These are phyloP conservation scores for Beauveria sp. DNA, from an alignment of 2,329 filamentous ascomycete genomes.

Conservation along the genomic window DNA sequence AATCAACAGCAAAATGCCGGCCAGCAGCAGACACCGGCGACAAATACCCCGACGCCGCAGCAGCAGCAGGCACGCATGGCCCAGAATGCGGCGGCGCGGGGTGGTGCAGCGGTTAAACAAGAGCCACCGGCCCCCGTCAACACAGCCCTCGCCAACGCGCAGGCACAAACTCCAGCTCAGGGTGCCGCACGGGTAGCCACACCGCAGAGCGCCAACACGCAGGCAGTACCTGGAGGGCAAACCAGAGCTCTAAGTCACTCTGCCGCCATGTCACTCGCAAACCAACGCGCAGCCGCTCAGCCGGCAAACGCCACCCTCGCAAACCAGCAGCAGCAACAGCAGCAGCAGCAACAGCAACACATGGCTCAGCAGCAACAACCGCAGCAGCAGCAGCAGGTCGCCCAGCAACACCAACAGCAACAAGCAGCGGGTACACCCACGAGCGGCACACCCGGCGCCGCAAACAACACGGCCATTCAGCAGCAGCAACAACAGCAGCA, in stretches of 20 bases:
- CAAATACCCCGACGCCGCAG: conserved; percentile 19
- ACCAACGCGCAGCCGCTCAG: conserved; percentile 31
- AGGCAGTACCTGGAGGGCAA: conserved; percentile 25
- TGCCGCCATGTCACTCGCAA: conserved; percentile 42
- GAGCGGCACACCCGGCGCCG: conserved; percentile 16
- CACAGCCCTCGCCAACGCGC: conserved; percentile 35
- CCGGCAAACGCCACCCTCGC: conserved; percentile 24
- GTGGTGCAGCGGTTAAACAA: conserved; percentile 13
- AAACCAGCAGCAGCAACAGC: conserved; percentile 21
- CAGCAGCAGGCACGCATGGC: conserved; percentile 25
- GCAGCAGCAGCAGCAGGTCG: conserved; percentile 18
- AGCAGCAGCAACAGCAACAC: conserved; percentile 9
- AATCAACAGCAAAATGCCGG: conserved; percentile 29
- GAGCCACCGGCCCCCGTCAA: conserved; percentile 40
- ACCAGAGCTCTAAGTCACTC: conserved; percentile 40
- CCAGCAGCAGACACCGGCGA: conserved; percentile 23
- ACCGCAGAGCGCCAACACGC: conserved; percentile 36
- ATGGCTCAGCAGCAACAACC: conserved; percentile 7
- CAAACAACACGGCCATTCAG: conserved; percentile 14
- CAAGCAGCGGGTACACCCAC: conserved; percentile 11
- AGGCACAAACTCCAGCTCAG: conserved; percentile 40
- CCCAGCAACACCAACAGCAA: conserved; percentile 20
- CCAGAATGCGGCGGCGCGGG: conserved; percentile 15
- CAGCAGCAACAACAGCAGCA: conserved; percentile 27
- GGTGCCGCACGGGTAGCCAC: conserved; percentile 40